Evolutionary conservation across 768 basidiomycete genomes (phyloP), one percentile per base, ranked within the genome.

Genomic region (Leccinum subgranulosum): DNA sequence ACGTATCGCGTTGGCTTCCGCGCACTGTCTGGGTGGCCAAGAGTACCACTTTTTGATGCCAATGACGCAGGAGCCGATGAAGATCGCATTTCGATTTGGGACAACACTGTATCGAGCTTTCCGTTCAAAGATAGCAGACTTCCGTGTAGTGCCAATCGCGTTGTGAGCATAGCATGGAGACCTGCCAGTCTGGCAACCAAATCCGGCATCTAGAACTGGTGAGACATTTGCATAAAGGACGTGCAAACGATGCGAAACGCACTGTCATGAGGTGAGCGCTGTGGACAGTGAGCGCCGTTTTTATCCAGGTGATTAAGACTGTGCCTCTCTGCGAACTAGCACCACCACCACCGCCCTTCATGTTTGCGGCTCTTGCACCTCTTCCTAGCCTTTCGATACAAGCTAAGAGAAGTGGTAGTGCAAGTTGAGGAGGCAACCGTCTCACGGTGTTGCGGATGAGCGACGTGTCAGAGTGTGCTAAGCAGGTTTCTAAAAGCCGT

Each of bases 221-320:
- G 27, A 71, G 56, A 55, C 28, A 21, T 50, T 43, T 15, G 50
- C 55, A 60, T 28, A 28, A 48, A 21, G 15, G 31, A 36, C n/a
- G n/a, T 29, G 29, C 19, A 43, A 47, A 54, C 27, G 33, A 53
- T 52, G 36, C 31, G 53, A 12, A 41, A 81, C 90, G 64, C 67
- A 96, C 95, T 36, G 95, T 96, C 87, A 98, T 91, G 54, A 99
- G 81, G 72, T 98, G 88, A 0, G 90, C 89, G 49, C 92, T 89
- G 71, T 98, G 94, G 14, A 93, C 80, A 14, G 87, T 80, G 53
- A 99, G 77, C 5, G 92, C 90, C 8, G 86, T 86, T 72, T 87
- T 88, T 60, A 90, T 79, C 94, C 88, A 98, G 54, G 73, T 80
- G 52, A 88, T 80, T 56, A 92, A 78, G 43, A 80, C 84, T 47